These are phyloP conservation scores for Ophiocordyceps camponoti-floridani DNA, from an alignment of 2,329 filamentous ascomycete genomes.

Conservation along the genomic window DNA sequence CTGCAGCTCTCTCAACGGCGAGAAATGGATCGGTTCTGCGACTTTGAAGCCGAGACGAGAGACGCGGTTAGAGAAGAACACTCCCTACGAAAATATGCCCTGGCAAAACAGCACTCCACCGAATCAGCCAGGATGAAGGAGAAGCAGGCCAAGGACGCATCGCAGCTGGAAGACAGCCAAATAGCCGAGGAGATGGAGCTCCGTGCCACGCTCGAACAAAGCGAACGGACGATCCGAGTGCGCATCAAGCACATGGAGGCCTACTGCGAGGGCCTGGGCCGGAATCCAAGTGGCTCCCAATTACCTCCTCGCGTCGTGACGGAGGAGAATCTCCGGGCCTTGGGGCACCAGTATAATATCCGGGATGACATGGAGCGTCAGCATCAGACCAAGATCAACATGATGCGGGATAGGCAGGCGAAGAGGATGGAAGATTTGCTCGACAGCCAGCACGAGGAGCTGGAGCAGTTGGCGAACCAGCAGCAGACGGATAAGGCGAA, in stretches of 20 bases:
- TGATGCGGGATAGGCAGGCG: conserved; percentile 45
- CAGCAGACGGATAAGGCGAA: conserved; percentile 29
- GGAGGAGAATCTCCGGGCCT: conserved; percentile 37
- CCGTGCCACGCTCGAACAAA: conserved; percentile 32
- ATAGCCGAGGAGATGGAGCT: conserved; percentile 45
- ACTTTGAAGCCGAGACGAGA: conserved; percentile 28
- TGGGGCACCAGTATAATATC: conserved; percentile 42
- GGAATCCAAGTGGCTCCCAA: conserved; percentile 11
- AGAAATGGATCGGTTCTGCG: conserved; percentile 33
- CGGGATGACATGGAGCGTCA: conserved; percentile 40
- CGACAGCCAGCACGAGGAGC: conserved; percentile 33
- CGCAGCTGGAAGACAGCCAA: conserved; percentile 41
- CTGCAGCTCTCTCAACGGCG: conserved; percentile 26
- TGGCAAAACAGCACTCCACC: conserved; percentile 28
- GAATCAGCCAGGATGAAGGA: conserved; percentile 34
- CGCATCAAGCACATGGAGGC: conserved; percentile 49
- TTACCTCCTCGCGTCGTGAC: conserved; percentile 37
- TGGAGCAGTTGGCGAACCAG: conserved; percentile 24
- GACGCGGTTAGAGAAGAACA: conserved; percentile 34
- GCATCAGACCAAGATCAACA: conserved; percentile 43
- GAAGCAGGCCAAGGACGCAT: conserved; percentile 31
- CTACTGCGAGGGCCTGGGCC: conserved; percentile 38
- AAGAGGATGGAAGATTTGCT: conserved; percentile 42
- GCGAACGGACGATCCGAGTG: conserved; percentile 36
- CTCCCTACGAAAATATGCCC: conserved; percentile 23